Evolutionary conservation across 2,329 filamentous ascomycete genomes (phyloP).

Genomic region (Venturia oleaginea): DNA sequence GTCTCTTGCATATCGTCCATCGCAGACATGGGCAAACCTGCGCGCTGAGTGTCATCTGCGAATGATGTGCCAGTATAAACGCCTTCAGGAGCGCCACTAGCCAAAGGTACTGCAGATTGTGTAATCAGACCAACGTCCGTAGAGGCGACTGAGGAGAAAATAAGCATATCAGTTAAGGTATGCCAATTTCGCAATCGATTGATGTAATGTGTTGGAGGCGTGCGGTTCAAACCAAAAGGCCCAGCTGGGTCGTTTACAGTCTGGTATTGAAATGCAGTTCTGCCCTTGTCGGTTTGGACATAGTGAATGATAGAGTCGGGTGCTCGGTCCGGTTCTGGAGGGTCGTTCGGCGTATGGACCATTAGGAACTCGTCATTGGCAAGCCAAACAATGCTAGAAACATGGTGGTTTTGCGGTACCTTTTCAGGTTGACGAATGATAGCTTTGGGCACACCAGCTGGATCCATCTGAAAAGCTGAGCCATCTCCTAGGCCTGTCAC

Average conservation of each 20-base stretch:
- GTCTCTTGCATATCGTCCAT: conserved; percentile 60
- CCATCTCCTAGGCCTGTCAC: conserved; percentile 79
- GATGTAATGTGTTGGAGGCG: conserved; percentile 67
- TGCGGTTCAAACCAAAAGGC: conserved; percentile 56
- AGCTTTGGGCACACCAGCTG: conserved; percentile 66
- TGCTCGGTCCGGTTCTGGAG: conserved; percentile 42
- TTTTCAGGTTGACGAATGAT: conserved; percentile 69
- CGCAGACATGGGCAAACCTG: conserved; percentile 57
- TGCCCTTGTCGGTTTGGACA: conserved; percentile 49
- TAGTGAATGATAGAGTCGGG: conserved; percentile 62
- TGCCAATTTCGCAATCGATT: conserved; percentile 70
- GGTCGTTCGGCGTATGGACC: conserved; percentile 59
- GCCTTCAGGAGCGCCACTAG: conserved; percentile 48
- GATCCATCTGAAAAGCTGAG: conserved; percentile 72
- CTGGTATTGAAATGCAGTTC: conserved; percentile 56
- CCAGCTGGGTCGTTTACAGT: conserved; percentile 51
- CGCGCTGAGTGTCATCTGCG: conserved; percentile 64
- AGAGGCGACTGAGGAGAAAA: conserved; percentile 72
- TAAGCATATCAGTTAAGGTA: conserved; percentile 61
- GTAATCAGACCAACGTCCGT: conserved; percentile 72
- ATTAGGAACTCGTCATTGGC: conserved; percentile 78
- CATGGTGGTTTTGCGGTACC: conserved; percentile 54
- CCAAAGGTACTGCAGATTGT: conserved; percentile 57
- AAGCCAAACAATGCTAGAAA: conserved; percentile 78
- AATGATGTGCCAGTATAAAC: conserved; percentile 63